A percentile compares a stretch with the other conserved stretches of the same genome.
These are phyloP conservation scores for Alternaria gaisen DNA, from an alignment of 2,329 filamentous ascomycete genomes.

Conservation along the genomic window DNA sequence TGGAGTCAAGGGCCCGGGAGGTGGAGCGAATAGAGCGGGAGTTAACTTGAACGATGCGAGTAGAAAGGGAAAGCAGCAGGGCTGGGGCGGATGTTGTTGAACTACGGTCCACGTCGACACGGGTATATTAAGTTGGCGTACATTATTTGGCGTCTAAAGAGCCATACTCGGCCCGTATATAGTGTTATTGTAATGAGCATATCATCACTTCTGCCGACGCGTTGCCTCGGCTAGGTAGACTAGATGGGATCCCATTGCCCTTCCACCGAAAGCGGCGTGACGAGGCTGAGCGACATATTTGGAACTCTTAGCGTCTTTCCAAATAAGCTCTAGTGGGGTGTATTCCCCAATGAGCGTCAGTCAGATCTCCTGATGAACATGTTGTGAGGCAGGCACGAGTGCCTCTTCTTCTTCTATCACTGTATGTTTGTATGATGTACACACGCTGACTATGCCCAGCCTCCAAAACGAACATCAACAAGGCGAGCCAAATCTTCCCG, in stretches of 20 bases:
- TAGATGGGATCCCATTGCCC: neutral
- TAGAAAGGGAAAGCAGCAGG: slow-evolving; percentile 44
- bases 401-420: no score
- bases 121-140: neutral
- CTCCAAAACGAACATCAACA: no score
- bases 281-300: neutral
- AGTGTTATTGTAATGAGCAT: slow-evolving; percentile 9
- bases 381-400: no score
- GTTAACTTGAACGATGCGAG: slow-evolving; percentile 56
- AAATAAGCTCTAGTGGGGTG: no score
- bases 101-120: neutral
- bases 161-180: neutral
- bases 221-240: neutral
- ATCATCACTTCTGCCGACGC: neutral
- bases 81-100: slow-evolving; percentile 47
- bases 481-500: no score
- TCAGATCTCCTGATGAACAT: no score
- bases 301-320: neutral
- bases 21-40: slow-evolving; percentile 51
- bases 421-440: no score
- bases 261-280: neutral
- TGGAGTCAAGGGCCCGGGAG: slow-evolving; percentile 80
- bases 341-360: no score
- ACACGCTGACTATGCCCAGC: no score
- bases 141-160: neutral